Evolutionary conservation across 2,329 filamentous ascomycete species (phyloP), one percentile per base, ranked within the genome.

Genomic region (Cordyceps cateniannulata): DNA sequence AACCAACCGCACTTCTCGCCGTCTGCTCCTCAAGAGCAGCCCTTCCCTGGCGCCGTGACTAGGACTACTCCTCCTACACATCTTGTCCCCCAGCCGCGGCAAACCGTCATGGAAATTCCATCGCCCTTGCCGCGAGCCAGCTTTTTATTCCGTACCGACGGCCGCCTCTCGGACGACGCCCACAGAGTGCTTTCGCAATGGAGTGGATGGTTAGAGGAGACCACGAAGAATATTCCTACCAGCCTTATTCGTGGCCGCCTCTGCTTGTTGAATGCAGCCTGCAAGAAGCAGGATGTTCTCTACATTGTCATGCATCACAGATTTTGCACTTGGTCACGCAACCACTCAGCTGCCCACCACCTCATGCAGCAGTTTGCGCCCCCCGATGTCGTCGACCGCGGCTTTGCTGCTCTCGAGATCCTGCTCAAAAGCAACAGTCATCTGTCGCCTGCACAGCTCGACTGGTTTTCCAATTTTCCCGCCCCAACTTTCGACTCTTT

Each of bases 261-360:
- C 3, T 16, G 14, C 16, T 76, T 89, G 8, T 73, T 92, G 14
- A 67, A 65, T 27, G 75, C 83, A 25, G 88, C 88, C 1, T 87
- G 85, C 64, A 48, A 63, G 1, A 66, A 69, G 0, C 70, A 78
- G 5, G 89, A 93, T 69, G 63, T 76, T 51, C 84, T 89, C 67
- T 92, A 87, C 68, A 66, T 91, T 54, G 76, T 80, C 6, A 69
- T 89, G 14, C 87, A 90, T 68, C 87, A 90, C 67, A 62, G 88
- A 2, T 86, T 84, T 69, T 89, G 85, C 67, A 67, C 81, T 22
- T 84, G 81, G 79, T 79, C 78, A 3, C 61, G 73, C 3, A 69
- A 75, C 20, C 66, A 18, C 27, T 1, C 55, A 14, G 63, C 77
- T 3, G 67, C 79, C 14, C 70, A 72, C 1, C 68, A 76, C 50